Evolutionary conservation across 345 rosid genomes (phyloP).

Genomic region (Gossypium longicalyx): DNA sequence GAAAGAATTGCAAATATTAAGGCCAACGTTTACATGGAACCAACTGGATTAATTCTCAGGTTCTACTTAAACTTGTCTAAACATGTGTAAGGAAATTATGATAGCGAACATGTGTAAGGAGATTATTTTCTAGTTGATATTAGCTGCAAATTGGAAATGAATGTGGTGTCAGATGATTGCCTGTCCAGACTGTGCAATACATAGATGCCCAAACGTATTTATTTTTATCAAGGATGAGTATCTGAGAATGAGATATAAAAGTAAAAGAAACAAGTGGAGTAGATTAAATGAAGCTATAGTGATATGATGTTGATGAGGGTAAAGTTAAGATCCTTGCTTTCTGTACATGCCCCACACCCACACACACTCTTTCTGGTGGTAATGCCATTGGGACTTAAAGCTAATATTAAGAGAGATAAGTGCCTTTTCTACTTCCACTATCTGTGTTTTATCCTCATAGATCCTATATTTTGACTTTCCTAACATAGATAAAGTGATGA

Average conservation of each 20-base stretch:
- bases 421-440: conserved; percentile 11
- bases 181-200: background rate
- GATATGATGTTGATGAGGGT: conserved; percentile 6
- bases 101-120: background rate
- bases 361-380: conserved; percentile 19
- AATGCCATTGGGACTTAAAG: conserved; percentile 23
- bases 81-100: background rate
- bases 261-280: conserved; percentile 17
- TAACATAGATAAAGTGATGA: background rate
- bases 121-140: background rate
- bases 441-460: conserved; percentile 5
- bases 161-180: background rate
- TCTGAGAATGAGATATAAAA: background rate
- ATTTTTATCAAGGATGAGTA: background rate
- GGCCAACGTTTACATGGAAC: no score
- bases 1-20: no score
- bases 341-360: conserved; percentile 22
- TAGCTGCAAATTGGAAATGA: background rate
- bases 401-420: conserved; percentile 17
- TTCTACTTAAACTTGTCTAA: background rate
- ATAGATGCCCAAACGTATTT: background rate
- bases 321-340: conserved; percentile 12
- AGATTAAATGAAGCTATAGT: conserved; percentile 11
- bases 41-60: no score
- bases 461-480: conserved; percentile 12